Evolutionary conservation across 2,329 filamentous ascomycete species (phyloP), one percentile per base, ranked within the genome.

Genomic region (Myriosclerotinia duriaeana): DNA sequence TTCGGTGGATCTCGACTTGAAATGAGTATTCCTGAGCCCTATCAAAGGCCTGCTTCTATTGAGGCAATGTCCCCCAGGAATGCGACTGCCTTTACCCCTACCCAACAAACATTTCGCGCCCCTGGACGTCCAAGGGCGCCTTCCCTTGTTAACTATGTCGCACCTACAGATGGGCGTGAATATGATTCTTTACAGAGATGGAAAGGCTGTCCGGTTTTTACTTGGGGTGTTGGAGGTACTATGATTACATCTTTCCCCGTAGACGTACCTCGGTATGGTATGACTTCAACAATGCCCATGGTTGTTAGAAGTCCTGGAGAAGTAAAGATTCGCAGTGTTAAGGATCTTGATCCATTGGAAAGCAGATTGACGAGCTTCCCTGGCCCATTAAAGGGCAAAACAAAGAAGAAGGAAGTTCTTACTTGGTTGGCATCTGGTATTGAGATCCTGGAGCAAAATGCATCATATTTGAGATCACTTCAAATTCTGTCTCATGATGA

Each of bases 321-420:
- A 71, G 86, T 97, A 34, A 92, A 88, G 72, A 80, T 94, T n/a
- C 85, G 87, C 69, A 89, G 85, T 71, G 84, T 91, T 69, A 95
- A 90, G 75, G 87, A 93, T 53, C 81, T 92, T 40, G 80, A 91
- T 54, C 87, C 91, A 5, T 80, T 93, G 11, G 81, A 86, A 34
- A 92, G 95, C 44, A 85, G 88, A 2, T 80, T 95, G 59, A 84
- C 87, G 22, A 92, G 89, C 72, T 98, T 98, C 74, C 95, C 95
- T 0, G 95, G 95, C 0, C 95, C 96, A 3, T 80, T 99, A 38
- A 93, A 90, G 77, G 85, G 88, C 52, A 98, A 97, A 76, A 87
- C 89, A 1, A 98, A 97, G 82, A 99, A 99, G 83, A 99, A 98
- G 80, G 94, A 99, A 65, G 85, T 92, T 0, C 73, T 93, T 53